Conservation (phyloP, 371 early-diverging fungal genomes). For the Rhizomucor miehei region DNA sequence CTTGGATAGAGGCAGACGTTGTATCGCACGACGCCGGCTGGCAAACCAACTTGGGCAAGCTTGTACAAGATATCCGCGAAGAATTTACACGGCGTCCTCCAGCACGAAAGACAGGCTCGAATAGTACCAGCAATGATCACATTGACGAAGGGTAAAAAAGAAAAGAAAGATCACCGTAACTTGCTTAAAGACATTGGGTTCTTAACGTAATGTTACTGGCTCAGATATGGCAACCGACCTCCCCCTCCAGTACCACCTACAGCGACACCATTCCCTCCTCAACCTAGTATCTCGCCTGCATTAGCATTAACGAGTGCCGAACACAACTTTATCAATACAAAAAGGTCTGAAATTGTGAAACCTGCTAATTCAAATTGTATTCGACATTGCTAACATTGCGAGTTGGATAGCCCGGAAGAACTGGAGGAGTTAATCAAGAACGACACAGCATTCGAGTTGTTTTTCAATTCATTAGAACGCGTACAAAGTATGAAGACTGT, state of each 20-base stretch:
- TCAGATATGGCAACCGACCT: conserved; percentile 39
- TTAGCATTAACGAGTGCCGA: conserved; percentile 10
- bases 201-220: not conserved
- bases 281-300: conserved; percentile 1
- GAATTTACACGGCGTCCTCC: conserved; percentile 47
- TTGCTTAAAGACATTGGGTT: not conserved
- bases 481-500: conserved; percentile 51
- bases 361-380: too few species aligned
- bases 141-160: conserved; percentile 21
- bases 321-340: conserved; percentile 18
- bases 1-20: conserved; percentile 54
- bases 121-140: conserved; percentile 26
- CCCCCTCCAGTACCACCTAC: conserved; percentile 42
- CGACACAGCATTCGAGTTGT: conserved; percentile 55
- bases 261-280: not conserved
- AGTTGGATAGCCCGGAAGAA: conserved; percentile 34
- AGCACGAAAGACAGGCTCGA: conserved; percentile 15
- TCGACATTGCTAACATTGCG: too few species aligned
- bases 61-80: conserved; percentile 51
- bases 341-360: conserved; percentile 15
- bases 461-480: conserved; percentile 50
- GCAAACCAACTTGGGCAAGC: conserved; percentile 42
- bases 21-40: conserved; percentile 31
- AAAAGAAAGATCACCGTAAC: not conserved
- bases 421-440: conserved; percentile 49